These are phyloP conservation scores for Pyrrhoderma lamaoense DNA, from an alignment of 1,284 basidiomycete species.

Conservation along the genomic window DNA sequence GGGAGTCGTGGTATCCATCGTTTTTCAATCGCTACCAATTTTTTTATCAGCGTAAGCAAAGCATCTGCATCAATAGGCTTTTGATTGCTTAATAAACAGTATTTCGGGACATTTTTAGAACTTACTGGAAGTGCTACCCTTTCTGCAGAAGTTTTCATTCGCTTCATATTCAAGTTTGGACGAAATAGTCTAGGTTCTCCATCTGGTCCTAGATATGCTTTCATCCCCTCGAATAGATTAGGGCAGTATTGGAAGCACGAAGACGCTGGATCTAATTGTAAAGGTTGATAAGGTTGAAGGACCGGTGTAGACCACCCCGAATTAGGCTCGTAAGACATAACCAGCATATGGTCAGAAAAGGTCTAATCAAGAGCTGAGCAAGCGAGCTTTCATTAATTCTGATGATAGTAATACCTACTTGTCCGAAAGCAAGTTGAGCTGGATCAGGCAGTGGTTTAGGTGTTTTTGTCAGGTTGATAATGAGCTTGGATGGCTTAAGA, in stretches of 20 bases:
- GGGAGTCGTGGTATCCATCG: constrained; percentile 68
- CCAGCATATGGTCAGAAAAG: constrained; percentile 75
- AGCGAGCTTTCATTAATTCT: constrained; percentile 2
- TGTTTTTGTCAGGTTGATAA: constrained; percentile 29
- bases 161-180: constrained; percentile 75
- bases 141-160: constrained; percentile 54
- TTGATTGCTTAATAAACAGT: constrained; percentile 4
- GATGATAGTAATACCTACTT: constrained; percentile 25
- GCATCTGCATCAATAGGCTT: constrained; percentile 58
- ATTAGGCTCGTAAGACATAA: constrained; percentile 52
- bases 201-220: constrained; percentile 71
- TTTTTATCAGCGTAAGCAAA: constrained; percentile 63
- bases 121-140: constrained; percentile 62
- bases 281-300: constrained; percentile 72
- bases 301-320: constrained; percentile 75
- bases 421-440: constrained; percentile 37
- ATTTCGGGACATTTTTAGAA: constrained; percentile 6
- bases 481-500: constrained; percentile 38
- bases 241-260: constrained; percentile 74
- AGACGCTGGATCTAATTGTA: constrained; percentile 67
- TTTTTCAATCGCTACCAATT: constrained; percentile 58
- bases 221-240: constrained; percentile 85
- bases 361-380: constrained; percentile 10
- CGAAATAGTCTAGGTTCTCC: constrained; percentile 67
- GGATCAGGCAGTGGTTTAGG: constrained; percentile 34